Percentiles rank a stretch among this genome's conserved stretches.
Conservation (phyloP, 2,329 filamentous ascomycete genomes). For the Pseudocercospora crystallina region DNA sequence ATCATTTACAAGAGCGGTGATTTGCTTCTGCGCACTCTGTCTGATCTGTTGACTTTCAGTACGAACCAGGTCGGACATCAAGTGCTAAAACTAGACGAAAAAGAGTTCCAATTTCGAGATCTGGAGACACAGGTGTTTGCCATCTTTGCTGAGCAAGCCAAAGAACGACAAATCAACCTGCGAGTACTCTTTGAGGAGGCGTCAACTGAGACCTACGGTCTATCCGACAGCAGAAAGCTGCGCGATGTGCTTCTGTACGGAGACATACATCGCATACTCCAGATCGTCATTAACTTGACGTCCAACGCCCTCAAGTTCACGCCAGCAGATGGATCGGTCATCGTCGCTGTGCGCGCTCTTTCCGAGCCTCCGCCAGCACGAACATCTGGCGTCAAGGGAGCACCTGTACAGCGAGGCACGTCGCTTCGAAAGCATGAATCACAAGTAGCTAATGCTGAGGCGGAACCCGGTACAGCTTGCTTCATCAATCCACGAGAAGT, state of each 20-base stretch:
- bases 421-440: neutral
- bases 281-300: slow-evolving; percentile 88
- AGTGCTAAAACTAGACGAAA: slow-evolving; percentile 71
- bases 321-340: slow-evolving; percentile 70
- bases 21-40: slow-evolving; percentile 78
- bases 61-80: slow-evolving; percentile 92
- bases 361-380: slow-evolving; percentile 48
- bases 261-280: slow-evolving; percentile 83
- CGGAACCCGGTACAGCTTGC: slow-evolving; percentile 13
- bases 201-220: slow-evolving; percentile 4
- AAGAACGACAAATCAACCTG: slow-evolving; percentile 75
- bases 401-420: neutral
- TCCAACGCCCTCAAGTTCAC: slow-evolving; percentile 94
- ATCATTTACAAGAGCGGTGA: slow-evolving; percentile 89
- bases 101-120: slow-evolving; percentile 79
- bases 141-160: slow-evolving; percentile 87
- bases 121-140: slow-evolving; percentile 77
- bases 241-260: slow-evolving; percentile 87
- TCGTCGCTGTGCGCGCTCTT: slow-evolving; percentile 72
- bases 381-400: slow-evolving; percentile 1
- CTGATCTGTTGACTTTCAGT: slow-evolving; percentile 87
- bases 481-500: slow-evolving; percentile 21
- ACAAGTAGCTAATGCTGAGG: neutral
- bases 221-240: slow-evolving; percentile 49
- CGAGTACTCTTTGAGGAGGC: slow-evolving; percentile 64